Conservation (phyloP, 1,284 basidiomycete genomes). For the Rhodotorula sp. region DNA sequence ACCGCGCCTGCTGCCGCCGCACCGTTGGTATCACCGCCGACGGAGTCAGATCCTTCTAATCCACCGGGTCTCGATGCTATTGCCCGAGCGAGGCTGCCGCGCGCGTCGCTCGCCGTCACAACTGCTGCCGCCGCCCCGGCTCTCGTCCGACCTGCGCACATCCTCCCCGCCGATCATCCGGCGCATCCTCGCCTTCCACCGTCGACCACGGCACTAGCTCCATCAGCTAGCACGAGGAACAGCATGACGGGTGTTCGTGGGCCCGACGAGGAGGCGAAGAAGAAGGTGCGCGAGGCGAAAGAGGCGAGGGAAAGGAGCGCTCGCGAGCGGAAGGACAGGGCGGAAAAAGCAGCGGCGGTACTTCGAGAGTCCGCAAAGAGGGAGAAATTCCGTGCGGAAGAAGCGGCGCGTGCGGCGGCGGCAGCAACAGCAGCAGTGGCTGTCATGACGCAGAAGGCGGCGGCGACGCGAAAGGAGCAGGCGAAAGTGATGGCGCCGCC, state of each 20-base stretch:
- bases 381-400: background rate
- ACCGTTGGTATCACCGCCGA: background rate
- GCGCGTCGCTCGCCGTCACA: background rate
- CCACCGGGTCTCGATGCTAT: background rate
- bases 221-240: background rate
- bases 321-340: background rate
- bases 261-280: background rate
- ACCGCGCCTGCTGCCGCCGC: background rate
- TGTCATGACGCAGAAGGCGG: background rate
- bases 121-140: background rate
- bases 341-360: background rate
- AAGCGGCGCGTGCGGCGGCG: background rate
- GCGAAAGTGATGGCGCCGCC: background rate
- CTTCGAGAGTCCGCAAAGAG: background rate
- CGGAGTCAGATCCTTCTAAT: background rate
- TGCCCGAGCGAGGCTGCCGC: background rate
- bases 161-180: conserved; percentile 2
- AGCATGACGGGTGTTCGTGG: background rate
- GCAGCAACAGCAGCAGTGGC: background rate
- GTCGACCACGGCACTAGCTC: background rate
- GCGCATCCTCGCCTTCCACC: background rate
- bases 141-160: background rate
- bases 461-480: background rate
- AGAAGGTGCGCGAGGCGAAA: conserved; percentile 5
- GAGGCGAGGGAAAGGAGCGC: background rate